Percentiles rank a stretch among this genome's conserved stretches.
These are phyloP conservation scores for Hericium coralloides DNA, from an alignment of 768 basidiomycete genomes.

Conservation along the genomic window DNA sequence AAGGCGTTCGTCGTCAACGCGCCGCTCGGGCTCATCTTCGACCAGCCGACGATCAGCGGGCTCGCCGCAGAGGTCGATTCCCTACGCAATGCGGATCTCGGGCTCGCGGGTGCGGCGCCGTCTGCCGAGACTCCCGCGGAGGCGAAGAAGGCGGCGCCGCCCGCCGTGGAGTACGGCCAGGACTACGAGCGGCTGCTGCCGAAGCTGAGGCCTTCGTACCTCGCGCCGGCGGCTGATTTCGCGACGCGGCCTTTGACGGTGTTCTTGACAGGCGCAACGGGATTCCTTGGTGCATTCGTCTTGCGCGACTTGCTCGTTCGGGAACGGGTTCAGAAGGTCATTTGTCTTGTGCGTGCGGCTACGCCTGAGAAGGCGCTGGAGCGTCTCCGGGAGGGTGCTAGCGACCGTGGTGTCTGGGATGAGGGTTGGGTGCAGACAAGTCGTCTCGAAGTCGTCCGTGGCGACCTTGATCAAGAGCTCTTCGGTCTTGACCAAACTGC, in stretches of 20 bases:
- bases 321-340: slow-evolving; percentile 68
- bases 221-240: slow-evolving; percentile 50
- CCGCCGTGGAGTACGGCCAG: slow-evolving; percentile 36
- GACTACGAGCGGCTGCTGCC: slow-evolving; percentile 62
- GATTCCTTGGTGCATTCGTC: slow-evolving; percentile 93
- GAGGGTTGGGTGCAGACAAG: slow-evolving; percentile 67
- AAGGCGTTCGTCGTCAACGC: slow-evolving; percentile 87
- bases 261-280: slow-evolving; percentile 95
- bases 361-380: slow-evolving; percentile 50
- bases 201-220: slow-evolving; percentile 53
- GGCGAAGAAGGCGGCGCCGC: neutral
- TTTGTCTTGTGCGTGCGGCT: slow-evolving; percentile 83
- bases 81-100: slow-evolving; percentile 73
- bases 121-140: neutral
- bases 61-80: slow-evolving; percentile 71
- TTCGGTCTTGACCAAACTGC: slow-evolving; percentile 61
- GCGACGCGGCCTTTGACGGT: slow-evolving; percentile 51
- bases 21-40: slow-evolving; percentile 87
- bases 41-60: slow-evolving; percentile 74
- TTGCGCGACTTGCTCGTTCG: slow-evolving; percentile 69
- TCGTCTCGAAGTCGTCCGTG: slow-evolving; percentile 69
- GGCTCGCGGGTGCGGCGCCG: slow-evolving; percentile 38
- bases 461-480: slow-evolving; percentile 67
- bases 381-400: slow-evolving; percentile 62
- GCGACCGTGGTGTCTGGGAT: slow-evolving; percentile 82